These are phyloP conservation scores for Linnemannia zychae DNA, from an alignment of 192 early-diverging fungal genomes.

Conservation along the genomic window DNA sequence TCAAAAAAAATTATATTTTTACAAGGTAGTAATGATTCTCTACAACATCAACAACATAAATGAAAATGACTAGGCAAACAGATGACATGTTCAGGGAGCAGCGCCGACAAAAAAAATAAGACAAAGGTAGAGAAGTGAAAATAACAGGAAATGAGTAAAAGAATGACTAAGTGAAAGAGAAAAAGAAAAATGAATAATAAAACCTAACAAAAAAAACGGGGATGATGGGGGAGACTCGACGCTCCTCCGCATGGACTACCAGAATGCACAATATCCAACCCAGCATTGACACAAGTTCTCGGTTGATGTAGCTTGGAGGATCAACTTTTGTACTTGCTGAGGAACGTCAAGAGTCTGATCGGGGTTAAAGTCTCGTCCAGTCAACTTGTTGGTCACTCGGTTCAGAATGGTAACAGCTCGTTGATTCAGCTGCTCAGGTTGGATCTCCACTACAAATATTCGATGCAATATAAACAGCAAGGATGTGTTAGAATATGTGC, in stretches of 20 bases:
- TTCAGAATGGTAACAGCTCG: slow-evolving; percentile 86
- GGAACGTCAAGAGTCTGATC: slow-evolving; percentile 81
- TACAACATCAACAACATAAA: neutral
- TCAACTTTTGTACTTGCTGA: slow-evolving; percentile 89
- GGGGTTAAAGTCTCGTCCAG: slow-evolving; percentile 89
- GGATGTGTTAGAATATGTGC: neutral
- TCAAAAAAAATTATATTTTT: too few species aligned
- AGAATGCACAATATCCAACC: slow-evolving; percentile 71
- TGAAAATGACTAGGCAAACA: too few species aligned
- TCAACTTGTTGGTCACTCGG: slow-evolving; percentile 93
- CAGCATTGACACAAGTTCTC: slow-evolving; percentile 92
- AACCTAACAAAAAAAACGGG: neutral
- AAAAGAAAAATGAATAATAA: neutral
- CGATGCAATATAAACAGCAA: too few species aligned
- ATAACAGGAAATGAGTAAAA: too few species aligned
- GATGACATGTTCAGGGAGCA: too few species aligned
- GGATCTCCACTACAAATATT: slow-evolving; percentile 19
- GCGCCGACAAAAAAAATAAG: too few species aligned
- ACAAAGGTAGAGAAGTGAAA: too few species aligned
- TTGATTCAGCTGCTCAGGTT: slow-evolving; percentile 42
- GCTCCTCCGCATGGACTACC: slow-evolving; percentile 30
- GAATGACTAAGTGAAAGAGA: too few species aligned
- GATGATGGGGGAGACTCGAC: too few species aligned
- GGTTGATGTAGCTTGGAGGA: slow-evolving; percentile 88
- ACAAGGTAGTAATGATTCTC: neutral